Conservation (phyloP, 2,329 filamentous ascomycete genomes). For the Aspergillus sp. region DNA sequence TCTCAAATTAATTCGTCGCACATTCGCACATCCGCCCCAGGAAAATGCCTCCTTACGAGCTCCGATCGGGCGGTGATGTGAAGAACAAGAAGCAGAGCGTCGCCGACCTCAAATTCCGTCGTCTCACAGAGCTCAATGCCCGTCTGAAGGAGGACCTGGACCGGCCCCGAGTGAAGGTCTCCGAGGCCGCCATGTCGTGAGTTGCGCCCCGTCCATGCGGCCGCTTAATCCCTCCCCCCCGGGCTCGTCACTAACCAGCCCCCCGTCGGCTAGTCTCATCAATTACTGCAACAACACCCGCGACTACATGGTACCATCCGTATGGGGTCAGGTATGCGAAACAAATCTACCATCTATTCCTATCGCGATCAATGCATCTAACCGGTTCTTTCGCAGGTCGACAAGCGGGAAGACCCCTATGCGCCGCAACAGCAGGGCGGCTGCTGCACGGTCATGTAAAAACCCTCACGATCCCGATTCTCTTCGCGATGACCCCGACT, state of each 20-base stretch:
- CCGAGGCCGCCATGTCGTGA: constrained; percentile 84
- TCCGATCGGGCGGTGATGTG: constrained; percentile 62
- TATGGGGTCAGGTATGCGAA: constrained; percentile 73
- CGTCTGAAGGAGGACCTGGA: constrained; percentile 94
- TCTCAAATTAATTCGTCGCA: neutral
- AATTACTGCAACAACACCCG: constrained; percentile 97
- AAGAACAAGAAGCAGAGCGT: constrained; percentile 98
- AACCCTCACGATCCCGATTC: constrained; percentile 6
- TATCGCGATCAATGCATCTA: neutral
- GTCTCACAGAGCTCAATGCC: constrained; percentile 94
- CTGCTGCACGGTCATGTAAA: constrained; percentile 93
- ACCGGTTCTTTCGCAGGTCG: constrained; percentile 55
- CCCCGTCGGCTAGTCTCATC: constrained; percentile 67
- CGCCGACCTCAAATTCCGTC: constrained; percentile 94
- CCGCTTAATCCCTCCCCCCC: constrained; percentile 2
- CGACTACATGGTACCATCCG: constrained; percentile 97
- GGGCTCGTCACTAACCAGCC: constrained; percentile 6
- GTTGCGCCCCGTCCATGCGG: constrained; percentile 26
- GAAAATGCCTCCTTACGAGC: constrained; percentile 63
- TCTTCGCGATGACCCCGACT: constrained; percentile 15
- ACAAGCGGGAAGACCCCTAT: constrained; percentile 97
- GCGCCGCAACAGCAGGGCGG: constrained; percentile 88
- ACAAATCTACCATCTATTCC: neutral
- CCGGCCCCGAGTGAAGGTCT: constrained; percentile 90
- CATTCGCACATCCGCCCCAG: constrained; percentile 4